Evolutionary conservation across 805 yeast species (phyloP).

Genomic region (Lipomyces kockii): DNA sequence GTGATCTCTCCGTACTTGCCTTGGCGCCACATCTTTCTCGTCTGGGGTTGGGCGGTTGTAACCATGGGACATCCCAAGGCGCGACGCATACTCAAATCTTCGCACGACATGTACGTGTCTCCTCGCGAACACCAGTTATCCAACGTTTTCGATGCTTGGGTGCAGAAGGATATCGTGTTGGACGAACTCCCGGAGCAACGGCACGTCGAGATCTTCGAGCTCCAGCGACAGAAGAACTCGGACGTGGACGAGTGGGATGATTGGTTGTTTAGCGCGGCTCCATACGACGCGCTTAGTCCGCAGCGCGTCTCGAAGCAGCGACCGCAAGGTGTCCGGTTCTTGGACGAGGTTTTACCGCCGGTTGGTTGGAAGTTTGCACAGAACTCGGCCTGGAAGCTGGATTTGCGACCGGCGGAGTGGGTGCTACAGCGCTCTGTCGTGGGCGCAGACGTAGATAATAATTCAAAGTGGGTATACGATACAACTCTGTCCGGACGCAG

Average conservation of each 20-base stretch:
- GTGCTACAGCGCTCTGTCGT: conserved; percentile 52
- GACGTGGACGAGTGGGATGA: conserved; percentile 63
- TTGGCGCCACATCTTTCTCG: conserved; percentile 34
- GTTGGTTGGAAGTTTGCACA: conserved; percentile 72
- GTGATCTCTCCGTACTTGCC: conserved; percentile 44
- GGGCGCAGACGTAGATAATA: conserved; percentile 40
- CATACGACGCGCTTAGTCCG: conserved; percentile 59
- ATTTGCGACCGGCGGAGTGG: conserved; percentile 59
- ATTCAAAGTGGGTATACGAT: conserved; percentile 50
- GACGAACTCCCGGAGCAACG: conserved; percentile 68
- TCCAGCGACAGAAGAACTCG: conserved; percentile 67
- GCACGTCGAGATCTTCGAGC: conserved; percentile 76
- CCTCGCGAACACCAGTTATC: conserved; percentile 45
- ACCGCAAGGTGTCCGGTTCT: conserved; percentile 65
- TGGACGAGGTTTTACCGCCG: conserved; percentile 69
- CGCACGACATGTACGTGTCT: conserved; percentile 31
- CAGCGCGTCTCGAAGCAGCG: conserved; percentile 54
- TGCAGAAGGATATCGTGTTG: conserved; percentile 57
- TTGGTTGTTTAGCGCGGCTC: conserved; percentile 57
- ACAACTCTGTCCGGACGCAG: conserved; percentile 36
- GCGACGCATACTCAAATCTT: conserved; percentile 18
- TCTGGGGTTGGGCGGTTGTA: conserved; percentile 35
- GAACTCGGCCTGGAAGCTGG: conserved; percentile 65
- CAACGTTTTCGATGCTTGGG: conserved; percentile 46
- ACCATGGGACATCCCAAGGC: conserved; percentile 33